phyloP scores from a whole-genome alignment of 768 basidiomycete species.

The Auricularia sp. region DNA sequence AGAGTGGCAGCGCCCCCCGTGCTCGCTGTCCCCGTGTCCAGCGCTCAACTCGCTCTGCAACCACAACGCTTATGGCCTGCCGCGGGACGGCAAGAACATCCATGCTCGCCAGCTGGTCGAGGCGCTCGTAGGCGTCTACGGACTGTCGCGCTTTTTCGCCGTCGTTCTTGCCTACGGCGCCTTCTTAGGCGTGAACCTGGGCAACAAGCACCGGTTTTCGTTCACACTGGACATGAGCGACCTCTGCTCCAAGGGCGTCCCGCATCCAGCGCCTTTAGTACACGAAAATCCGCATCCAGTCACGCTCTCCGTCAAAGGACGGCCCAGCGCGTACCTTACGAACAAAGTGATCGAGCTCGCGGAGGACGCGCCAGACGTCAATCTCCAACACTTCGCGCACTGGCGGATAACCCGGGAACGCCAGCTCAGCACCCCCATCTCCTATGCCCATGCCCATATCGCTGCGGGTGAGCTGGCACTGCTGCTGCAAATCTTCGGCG shows the following conservation, averaged over 20 bases:
- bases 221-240: neutral
- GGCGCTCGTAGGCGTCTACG: neutral
- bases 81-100: neutral
- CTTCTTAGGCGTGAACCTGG: neutral
- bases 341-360: neutral
- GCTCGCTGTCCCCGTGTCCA: neutral
- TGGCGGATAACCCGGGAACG: neutral
- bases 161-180: neutral
- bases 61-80: neutral
- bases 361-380: neutral
- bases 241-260: neutral
- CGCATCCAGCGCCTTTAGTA: neutral
- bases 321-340: neutral
- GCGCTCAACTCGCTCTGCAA: slow-evolving; percentile 1
- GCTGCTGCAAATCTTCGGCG: neutral
- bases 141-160: neutral
- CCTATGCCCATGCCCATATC: neutral
- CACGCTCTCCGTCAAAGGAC: neutral
- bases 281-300: neutral
- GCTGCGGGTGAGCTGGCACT: neutral
- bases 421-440: neutral
- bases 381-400: neutral
- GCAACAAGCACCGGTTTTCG: neutral
- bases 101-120: neutral
- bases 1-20: neutral